These are phyloP conservation scores for Rhodotorula sp. DNA, from an alignment of 1,284 basidiomycete genomes.

Conservation along the genomic window DNA sequence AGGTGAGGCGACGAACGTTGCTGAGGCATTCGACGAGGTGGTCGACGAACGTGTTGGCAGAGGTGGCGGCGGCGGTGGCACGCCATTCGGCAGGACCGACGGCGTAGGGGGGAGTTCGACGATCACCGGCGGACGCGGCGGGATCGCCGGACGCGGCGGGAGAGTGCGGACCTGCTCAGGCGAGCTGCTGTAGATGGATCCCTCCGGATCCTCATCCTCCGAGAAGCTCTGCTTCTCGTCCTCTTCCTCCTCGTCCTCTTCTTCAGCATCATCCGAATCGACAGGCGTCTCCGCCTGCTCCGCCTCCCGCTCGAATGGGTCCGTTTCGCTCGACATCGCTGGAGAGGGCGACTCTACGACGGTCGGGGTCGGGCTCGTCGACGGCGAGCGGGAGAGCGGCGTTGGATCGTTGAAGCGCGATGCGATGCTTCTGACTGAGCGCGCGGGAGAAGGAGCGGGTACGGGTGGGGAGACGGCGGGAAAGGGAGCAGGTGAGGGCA, in stretches of 20 bases:
- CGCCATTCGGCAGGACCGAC: not conserved
- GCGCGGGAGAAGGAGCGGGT: not conserved
- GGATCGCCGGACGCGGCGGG: conserved; percentile 8
- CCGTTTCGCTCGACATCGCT: not conserved
- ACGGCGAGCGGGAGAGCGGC: not conserved
- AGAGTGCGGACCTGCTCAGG: not conserved
- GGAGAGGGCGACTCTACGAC: not conserved
- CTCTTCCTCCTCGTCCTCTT: not conserved
- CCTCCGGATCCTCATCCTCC: not conserved
- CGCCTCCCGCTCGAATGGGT: conserved; percentile 4
- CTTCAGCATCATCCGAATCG: not conserved
- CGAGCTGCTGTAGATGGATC: conserved; percentile 18
- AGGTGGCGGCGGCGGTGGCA: not conserved
- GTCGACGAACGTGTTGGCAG: conserved; percentile 5
- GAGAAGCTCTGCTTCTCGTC: not conserved
- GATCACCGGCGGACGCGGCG: conserved; percentile 15
- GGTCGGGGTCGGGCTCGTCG: too few species aligned
- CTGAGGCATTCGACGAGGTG: not conserved
- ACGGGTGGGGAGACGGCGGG: not conserved
- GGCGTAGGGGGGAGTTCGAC: not conserved
- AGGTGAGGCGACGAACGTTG: not conserved
- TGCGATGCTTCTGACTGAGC: conserved; percentile 14
- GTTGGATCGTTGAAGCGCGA: conserved; percentile 9
- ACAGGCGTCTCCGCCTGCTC: not conserved
- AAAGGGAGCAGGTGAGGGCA: not conserved